These are phyloP conservation scores for Kazachstania psychrophila DNA, from an alignment of 805 yeast species.

Conservation along the genomic window DNA sequence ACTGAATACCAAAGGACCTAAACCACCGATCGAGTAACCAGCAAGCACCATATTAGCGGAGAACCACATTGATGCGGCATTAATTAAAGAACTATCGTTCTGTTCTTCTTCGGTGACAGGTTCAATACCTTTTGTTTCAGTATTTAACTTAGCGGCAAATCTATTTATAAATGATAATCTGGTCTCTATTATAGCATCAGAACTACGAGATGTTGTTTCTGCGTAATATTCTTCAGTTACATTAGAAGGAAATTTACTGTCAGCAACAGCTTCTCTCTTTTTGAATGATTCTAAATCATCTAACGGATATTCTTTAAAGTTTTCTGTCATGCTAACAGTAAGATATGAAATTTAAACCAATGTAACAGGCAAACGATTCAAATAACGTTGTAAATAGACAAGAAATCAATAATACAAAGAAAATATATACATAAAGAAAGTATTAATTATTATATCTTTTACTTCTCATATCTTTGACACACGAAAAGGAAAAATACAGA, in stretches of 20 bases:
- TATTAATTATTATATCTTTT: no score
- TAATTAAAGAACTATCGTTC: conserved; percentile 49
- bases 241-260: not conserved
- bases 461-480: no score
- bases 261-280: no score
- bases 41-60: conserved; percentile 85
- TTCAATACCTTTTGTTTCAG: conserved; percentile 72
- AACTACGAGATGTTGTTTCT: conserved; percentile 27
- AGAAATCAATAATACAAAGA: no score
- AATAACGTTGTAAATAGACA: no score
- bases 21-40: conserved; percentile 66
- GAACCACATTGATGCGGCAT: conserved; percentile 82
- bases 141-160: conserved; percentile 21
- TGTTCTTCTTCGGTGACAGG: conserved; percentile 71
- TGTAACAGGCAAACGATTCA: no score
- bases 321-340: no score
- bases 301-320: no score
- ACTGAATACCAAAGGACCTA: conserved; percentile 53
- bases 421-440: no score
- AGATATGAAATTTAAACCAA: no score
- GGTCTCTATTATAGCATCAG: not conserved
- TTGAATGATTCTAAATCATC: no score
- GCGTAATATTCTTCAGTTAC: conserved; percentile 3
- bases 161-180: not conserved
- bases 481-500: no score